Percentiles rank a stretch among this genome's conserved stretches.
Conservation (phyloP, 805 yeast species). For the Ogataea neopini region DNA sequence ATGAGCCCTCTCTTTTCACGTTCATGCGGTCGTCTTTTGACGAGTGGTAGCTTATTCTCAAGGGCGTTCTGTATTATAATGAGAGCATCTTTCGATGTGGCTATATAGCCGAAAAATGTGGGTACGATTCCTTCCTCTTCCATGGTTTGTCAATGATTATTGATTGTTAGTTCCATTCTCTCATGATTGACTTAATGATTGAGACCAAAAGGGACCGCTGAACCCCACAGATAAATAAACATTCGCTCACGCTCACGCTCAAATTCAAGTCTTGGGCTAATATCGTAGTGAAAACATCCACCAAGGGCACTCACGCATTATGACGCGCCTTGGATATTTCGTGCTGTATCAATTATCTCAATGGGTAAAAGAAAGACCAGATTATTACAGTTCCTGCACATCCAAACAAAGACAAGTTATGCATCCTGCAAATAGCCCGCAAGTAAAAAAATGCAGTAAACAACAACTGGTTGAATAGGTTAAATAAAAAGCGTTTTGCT, state of each 20-base stretch:
- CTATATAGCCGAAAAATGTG: slow-evolving; percentile 73
- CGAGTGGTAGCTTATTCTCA: slow-evolving; percentile 56
- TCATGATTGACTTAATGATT: too few relatives aligned
- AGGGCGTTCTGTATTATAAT: slow-evolving; percentile 78
- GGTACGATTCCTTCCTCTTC: slow-evolving; percentile 37
- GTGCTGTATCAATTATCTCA: slow-evolving; percentile 5
- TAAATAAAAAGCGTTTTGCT: slow-evolving; percentile 1
- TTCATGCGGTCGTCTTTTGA: slow-evolving; percentile 81
- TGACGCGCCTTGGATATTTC: slow-evolving; percentile 2
- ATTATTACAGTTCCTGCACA: not conserved
- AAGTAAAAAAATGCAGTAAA: not conserved
- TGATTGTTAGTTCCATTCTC: too few relatives aligned
- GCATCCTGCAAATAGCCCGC: not conserved
- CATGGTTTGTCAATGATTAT: not conserved
- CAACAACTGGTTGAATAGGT: slow-evolving; percentile 5
- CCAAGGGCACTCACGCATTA: slow-evolving; percentile 9
- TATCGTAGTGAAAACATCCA: slow-evolving; percentile 6
- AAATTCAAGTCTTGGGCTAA: slow-evolving; percentile 1
- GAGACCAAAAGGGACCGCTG: not conserved
- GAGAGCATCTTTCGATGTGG: slow-evolving; percentile 81
- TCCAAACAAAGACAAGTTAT: not conserved
- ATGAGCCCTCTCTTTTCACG: slow-evolving; percentile 68
- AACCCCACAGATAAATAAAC: slow-evolving; percentile 1
- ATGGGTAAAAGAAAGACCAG: not conserved
- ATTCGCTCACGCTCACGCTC: not conserved